Evolutionary conservation across 208 protist species (phyloP).

Genomic region (Trichomonas gallinae): DNA sequence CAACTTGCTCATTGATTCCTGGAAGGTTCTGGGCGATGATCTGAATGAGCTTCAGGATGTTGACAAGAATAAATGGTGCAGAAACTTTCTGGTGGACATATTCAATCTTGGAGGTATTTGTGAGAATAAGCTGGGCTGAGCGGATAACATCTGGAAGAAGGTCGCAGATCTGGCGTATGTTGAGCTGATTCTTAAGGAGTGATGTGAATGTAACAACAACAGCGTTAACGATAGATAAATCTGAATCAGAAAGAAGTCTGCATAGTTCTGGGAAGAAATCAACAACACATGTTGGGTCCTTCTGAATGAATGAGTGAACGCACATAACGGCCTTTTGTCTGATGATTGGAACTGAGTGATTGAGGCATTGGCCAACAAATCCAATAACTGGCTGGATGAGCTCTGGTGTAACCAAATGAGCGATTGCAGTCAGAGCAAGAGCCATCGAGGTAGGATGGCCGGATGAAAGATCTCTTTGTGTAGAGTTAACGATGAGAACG

Average conservation of each 20-base stretch:
- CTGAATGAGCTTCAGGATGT: neutral
- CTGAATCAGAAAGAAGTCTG: neutral
- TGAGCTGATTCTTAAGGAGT: neutral
- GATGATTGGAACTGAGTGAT: neutral
- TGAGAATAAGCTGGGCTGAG: neutral
- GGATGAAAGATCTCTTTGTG: neutral
- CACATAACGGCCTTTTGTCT: slow-evolving; percentile 5
- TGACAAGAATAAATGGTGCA: neutral
- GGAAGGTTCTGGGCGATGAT: neutral
- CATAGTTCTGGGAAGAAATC: neutral
- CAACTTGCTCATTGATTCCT: neutral
- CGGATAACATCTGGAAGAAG: neutral
- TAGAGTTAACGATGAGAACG: neutral
- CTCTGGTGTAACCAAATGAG: neutral
- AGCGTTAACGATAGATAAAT: neutral
- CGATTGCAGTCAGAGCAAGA: neutral
- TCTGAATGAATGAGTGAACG: neutral
- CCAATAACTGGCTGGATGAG: neutral
- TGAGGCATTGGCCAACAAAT: neutral
- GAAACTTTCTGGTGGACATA: neutral
- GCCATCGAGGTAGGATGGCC: neutral
- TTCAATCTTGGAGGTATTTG: neutral
- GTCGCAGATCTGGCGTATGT: neutral
- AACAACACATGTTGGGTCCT: neutral
- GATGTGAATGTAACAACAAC: neutral